A percentile compares a stretch with the other conserved stretches of the same genome.
Evolutionary conservation across 805 yeast species (phyloP).

Genomic region (Wickerhamiella shivajii): DNA sequence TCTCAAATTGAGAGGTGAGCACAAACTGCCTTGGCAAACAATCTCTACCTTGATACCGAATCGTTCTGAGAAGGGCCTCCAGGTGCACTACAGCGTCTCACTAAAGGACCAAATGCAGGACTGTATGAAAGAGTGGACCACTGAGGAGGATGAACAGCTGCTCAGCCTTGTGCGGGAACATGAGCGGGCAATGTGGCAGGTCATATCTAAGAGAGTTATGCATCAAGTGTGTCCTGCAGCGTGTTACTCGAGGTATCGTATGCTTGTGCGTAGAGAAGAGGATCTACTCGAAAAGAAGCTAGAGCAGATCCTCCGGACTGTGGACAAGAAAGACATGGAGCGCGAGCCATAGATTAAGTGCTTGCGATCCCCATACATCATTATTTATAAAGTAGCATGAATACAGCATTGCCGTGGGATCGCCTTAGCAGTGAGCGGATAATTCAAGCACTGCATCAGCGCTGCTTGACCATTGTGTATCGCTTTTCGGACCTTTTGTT

Average conservation of each 20-base stretch:
- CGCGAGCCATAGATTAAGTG: too few relatives aligned
- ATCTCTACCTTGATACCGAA: constrained; percentile 58
- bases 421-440: too few relatives aligned
- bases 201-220: constrained; percentile 7
- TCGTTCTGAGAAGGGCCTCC: constrained; percentile 73
- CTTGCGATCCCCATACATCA: too few relatives aligned
- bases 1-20: constrained; percentile 44
- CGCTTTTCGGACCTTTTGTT: too few relatives aligned
- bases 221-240: neutral
- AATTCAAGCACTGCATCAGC: too few relatives aligned
- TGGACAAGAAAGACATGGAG: neutral
- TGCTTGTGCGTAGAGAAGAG: constrained; percentile 1
- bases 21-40: constrained; percentile 70
- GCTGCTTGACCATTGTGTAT: too few relatives aligned
- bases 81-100: constrained; percentile 31
- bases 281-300: neutral
- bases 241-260: constrained; percentile 1
- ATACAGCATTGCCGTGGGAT: too few relatives aligned
- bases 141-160: constrained; percentile 6
- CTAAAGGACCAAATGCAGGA: constrained; percentile 12
- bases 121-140: constrained; percentile 5
- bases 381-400: too few relatives aligned
- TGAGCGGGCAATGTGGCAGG: constrained; percentile 11
- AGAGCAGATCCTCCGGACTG: neutral
- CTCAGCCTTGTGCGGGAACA: constrained; percentile 8